Evolutionary conservation across 2,329 filamentous ascomycete species (phyloP), one percentile per base, ranked within the genome.

Genomic region (Colletotrichum liaoningense): DNA sequence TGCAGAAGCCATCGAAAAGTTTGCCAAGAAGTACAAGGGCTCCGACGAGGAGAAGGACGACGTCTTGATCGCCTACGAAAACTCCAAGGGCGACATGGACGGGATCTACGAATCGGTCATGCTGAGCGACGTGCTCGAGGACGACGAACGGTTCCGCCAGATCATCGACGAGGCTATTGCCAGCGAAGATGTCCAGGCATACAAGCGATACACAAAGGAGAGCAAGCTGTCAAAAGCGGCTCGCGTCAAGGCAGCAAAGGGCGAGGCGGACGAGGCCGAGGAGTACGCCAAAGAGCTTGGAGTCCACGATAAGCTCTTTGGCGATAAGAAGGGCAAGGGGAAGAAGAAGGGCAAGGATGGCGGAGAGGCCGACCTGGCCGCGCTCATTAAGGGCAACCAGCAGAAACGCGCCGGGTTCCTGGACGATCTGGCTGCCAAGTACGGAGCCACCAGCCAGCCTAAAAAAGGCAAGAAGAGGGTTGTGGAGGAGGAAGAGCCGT

Each of bases 41-140:
- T 95, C 94, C 0, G 93, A 94, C 3, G 95, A 98, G 82, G 97
- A 99, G 85, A 90, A 88, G 77, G 87, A 89, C 60, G 95, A 97
- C 80, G 78, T 99, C 1, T 85, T 99, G 5, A 85, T 87, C 14
- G 93, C 94, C 1, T 99, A 96, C 83, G 91, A 91, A 77, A 86
- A 91, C 76, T 85, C 84, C 79, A 87, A 94, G 79, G 97, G 97
- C 42, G 87, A 93, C 74, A 91, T 98, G 90, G 90, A 93, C 78
- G 83, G 83, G 22, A 84, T 99, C 1, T 98, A 97, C 82, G 90
- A 95, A 80, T 85, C 86, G 0, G 93, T 99, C 54, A 97, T 99
- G 92, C 88, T 98, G 57, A 97, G 94, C 77, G 89, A 96, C 79
- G 92, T 95, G 11, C 80, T 95, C 2, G 91, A 93, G 67, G 97